Percentiles rank a stretch among this genome's conserved stretches.
Conservation (phyloP, 164 flowering plant species). For the Magnolia officinalis region DNA sequence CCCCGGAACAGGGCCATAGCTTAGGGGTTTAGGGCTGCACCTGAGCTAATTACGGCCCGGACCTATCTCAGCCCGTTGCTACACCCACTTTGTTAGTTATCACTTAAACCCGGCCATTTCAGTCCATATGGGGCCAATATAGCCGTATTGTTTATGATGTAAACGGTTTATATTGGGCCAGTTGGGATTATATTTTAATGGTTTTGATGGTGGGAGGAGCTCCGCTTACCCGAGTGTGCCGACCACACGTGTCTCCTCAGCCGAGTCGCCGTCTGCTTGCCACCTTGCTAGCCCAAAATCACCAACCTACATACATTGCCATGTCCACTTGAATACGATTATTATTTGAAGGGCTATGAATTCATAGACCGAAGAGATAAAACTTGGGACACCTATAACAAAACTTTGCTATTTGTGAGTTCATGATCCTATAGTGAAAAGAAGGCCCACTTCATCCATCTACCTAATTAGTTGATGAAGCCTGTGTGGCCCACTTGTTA, state of each 20-base stretch:
- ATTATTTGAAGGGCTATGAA: too few species aligned
- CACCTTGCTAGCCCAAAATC: constrained; percentile 47
- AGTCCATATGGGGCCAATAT: too few species aligned
- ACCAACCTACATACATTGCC: constrained; percentile 30
- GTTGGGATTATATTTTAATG: too few species aligned
- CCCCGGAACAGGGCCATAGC: too few species aligned
- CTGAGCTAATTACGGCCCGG: neutral
- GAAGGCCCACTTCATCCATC: neutral
- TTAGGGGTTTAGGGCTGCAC: neutral
- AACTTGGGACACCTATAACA: neutral
- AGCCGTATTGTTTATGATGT: too few species aligned
- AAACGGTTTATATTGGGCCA: too few species aligned
- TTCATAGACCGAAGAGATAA: too few species aligned
- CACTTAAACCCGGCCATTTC: too few species aligned
- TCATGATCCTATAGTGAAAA: neutral
- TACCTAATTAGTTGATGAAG: neutral
- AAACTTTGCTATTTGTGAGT: neutral
- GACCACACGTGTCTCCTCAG: constrained; percentile 32
- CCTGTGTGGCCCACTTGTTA: neutral
- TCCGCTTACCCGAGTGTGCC: constrained; percentile 38
- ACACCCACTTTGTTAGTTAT: too few species aligned
- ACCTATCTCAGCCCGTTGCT: too few species aligned
- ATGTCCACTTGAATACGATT: neutral
- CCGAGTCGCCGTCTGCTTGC: constrained; percentile 33
- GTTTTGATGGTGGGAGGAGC: too few species aligned